These are phyloP conservation scores for Monosporascus sp. DNA, from an alignment of 2,329 filamentous ascomycete genomes.

Conservation along the genomic window DNA sequence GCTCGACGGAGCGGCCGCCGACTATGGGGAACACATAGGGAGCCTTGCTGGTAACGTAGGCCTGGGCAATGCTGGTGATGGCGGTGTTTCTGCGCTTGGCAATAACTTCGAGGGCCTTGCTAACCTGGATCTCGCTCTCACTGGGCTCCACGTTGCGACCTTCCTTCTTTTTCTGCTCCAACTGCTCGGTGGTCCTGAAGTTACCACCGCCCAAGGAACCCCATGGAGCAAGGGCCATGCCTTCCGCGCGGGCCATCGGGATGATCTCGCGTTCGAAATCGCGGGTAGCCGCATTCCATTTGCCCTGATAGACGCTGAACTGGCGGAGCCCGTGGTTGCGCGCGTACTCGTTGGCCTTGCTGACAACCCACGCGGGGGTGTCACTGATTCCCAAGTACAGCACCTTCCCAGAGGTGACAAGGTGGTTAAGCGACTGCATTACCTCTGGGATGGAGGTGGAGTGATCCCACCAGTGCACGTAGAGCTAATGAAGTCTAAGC, in stretches of 20 bases:
- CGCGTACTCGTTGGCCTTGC: conserved; percentile 34
- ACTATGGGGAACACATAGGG: conserved; percentile 43
- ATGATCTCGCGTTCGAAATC: conserved; percentile 38
- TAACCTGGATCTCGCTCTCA: conserved; percentile 12
- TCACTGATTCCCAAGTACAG: conserved; percentile 37
- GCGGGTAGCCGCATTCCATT: conserved; percentile 29
- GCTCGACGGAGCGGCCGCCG: conserved; percentile 42
- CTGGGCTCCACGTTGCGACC: background rate
- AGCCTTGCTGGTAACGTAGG: conserved; percentile 40
- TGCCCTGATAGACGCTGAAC: conserved; percentile 36
- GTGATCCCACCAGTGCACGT: conserved; percentile 41
- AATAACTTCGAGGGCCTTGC: conserved; percentile 55
- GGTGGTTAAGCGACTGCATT: conserved; percentile 36
- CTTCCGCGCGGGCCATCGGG: conserved; percentile 35
- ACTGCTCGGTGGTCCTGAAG: conserved; percentile 33
- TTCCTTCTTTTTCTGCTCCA: conserved; percentile 44
- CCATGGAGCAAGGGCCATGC: conserved; percentile 54
- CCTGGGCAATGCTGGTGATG: conserved; percentile 50
- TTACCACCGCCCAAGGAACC: conserved; percentile 45
- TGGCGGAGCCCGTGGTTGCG: conserved; percentile 28
- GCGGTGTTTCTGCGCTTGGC: conserved; percentile 43
- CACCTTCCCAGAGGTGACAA: conserved; percentile 37
- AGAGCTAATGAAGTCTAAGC: conserved; percentile 18
- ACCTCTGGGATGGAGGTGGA: conserved; percentile 37
- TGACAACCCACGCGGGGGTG: conserved; percentile 35